Percentiles rank a stretch among this genome's conserved stretches.
Evolutionary conservation across 2,329 filamentous ascomycete species (phyloP).

Genomic region (Talaromyces sp.): DNA sequence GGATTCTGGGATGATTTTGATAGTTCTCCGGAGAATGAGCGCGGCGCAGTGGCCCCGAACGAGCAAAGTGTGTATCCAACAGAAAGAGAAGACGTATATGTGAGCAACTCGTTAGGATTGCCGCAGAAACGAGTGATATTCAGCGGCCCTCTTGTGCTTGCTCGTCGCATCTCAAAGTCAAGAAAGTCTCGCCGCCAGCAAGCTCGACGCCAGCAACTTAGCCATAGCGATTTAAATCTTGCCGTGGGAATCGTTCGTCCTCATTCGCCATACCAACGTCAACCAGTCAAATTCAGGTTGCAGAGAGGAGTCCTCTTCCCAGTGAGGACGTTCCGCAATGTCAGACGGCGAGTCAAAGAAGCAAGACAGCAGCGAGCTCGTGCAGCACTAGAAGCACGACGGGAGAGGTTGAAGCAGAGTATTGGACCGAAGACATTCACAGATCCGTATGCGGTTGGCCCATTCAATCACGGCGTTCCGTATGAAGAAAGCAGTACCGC

Average conservation of each 20-base stretch:
- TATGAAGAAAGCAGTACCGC: constrained; percentile 1
- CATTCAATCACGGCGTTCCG: constrained; percentile 12
- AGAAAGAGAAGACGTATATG: constrained; percentile 39
- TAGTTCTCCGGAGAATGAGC: constrained; percentile 24
- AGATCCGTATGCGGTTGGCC: constrained; percentile 21
- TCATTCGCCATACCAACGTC: constrained; percentile 28
- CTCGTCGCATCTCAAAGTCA: constrained; percentile 25
- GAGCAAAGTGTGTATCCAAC: constrained; percentile 23
- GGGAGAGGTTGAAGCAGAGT: constrained; percentile 50
- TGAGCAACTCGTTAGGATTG: constrained; percentile 54
- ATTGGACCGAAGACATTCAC: constrained; percentile 46
- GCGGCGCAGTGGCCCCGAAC: constrained; percentile 25
- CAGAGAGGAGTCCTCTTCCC: constrained; percentile 46
- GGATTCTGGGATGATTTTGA: constrained; percentile 59
- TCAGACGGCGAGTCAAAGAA: constrained; percentile 46
- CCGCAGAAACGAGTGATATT: constrained; percentile 45
- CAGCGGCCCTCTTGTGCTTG: constrained; percentile 35
- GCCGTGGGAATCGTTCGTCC: constrained; percentile 22
- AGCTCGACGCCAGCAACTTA: constrained; percentile 31
- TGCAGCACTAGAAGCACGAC: constrained; percentile 46
- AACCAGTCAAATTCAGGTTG: constrained; percentile 31
- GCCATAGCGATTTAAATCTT: constrained; percentile 19
- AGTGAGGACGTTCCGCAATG: constrained; percentile 46
- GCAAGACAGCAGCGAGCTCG: constrained; percentile 41
- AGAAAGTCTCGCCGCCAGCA: constrained; percentile 19